phyloP scores from a whole-genome alignment of 2,329 filamentous ascomycete genomes.

The Cercospora berteroae region DNA sequence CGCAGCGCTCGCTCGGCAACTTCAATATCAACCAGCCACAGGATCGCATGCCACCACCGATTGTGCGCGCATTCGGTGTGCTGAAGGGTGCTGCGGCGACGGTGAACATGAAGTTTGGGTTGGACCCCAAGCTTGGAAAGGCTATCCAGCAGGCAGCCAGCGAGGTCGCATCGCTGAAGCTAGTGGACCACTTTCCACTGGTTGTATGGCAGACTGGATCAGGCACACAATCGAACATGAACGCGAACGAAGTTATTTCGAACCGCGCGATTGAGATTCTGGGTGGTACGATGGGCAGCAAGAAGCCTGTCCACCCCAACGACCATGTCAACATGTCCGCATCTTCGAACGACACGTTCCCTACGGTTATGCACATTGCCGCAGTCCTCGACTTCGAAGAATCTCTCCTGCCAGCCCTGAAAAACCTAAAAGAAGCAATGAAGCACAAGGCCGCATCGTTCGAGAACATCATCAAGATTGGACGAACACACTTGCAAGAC shows the following conservation, averaged over 20 bases:
- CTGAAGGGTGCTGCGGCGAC: conserved; percentile 94
- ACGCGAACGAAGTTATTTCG: conserved; percentile 99
- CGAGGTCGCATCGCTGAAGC: conserved; percentile 90
- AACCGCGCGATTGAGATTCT: conserved; percentile 98
- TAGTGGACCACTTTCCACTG: conserved; percentile 94
- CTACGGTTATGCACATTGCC: conserved; percentile 99
- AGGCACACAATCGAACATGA: conserved; percentile 99
- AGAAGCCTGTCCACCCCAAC: conserved; percentile 98
- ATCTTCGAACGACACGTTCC: conserved; percentile 98
- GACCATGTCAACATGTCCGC: conserved; percentile 99
- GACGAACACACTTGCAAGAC: conserved; percentile 94
- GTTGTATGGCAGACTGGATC: conserved; percentile 99
- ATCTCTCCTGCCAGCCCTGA: conserved; percentile 77
- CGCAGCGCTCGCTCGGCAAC: conserved; percentile 92
- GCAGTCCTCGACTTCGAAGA: conserved; percentile 90
- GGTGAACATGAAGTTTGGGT: conserved; percentile 92
- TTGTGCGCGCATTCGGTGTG: conserved; percentile 92
- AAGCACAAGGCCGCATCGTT: conserved; percentile 88
- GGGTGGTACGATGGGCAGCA: conserved; percentile 87
- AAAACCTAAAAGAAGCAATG: conserved; percentile 76
- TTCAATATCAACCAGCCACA: conserved; percentile 99
- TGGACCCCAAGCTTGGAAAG: conserved; percentile 83
- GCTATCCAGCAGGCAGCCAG: conserved; percentile 92
- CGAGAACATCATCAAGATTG: conserved; percentile 97
- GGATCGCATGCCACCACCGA: conserved; percentile 93